These are phyloP conservation scores for Digitaria exilis DNA, from an alignment of 202 grass and related monocot genomes.

Conservation along the genomic window DNA sequence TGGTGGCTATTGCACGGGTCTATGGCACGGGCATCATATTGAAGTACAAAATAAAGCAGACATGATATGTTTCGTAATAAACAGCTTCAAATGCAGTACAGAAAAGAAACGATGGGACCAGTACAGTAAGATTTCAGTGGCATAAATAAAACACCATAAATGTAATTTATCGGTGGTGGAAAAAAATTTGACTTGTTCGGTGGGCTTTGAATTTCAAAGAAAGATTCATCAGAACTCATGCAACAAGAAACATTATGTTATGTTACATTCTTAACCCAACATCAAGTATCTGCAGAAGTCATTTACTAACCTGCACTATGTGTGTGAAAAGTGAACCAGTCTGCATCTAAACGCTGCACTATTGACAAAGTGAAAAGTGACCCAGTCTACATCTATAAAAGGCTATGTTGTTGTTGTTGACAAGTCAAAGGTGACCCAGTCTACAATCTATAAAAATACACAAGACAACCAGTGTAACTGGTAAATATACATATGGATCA, in stretches of 20 bases:
- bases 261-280: too few relatives aligned
- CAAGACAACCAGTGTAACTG: neutral
- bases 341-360: too few relatives aligned
- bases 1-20: neutral
- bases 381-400: neutral
- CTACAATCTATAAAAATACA: too few relatives aligned
- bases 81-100: slow-evolving; percentile 6
- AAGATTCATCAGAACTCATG: neutral
- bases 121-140: neutral
- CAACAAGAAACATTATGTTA: too few relatives aligned
- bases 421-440: too few relatives aligned
- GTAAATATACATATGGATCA: neutral
- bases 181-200: neutral
- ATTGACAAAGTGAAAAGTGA: neutral
- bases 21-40: neutral
- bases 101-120: slow-evolving; percentile 1
- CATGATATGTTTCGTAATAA: neutral
- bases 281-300: neutral
- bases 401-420: too few relatives aligned
- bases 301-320: neutral
- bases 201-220: neutral
- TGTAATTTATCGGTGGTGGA: too few relatives aligned
- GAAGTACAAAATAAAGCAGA: slow-evolving; percentile 27
- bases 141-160: neutral
- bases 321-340: too few relatives aligned